phyloP scores from a whole-genome alignment of 2,329 filamentous ascomycete genomes.

The Daldinia sp. region DNA sequence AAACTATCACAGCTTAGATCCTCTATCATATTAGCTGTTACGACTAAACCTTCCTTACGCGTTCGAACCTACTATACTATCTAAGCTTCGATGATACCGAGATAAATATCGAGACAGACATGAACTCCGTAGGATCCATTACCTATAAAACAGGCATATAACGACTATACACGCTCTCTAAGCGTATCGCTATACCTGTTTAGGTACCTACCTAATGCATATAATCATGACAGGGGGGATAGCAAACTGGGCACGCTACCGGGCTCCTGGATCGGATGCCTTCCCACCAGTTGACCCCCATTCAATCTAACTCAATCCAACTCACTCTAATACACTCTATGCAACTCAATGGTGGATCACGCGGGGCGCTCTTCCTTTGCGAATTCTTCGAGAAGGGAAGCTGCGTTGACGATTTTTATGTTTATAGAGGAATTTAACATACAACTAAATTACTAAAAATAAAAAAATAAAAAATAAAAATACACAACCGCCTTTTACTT shows the following conservation, averaged over 20 bases:
- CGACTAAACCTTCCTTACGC: neutral
- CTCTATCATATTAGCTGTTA: neutral
- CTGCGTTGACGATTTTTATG: neutral
- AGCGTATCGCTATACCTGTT: neutral
- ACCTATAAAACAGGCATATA: neutral
- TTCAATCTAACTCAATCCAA: neutral
- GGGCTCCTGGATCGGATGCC: neutral
- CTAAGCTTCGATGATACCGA: neutral
- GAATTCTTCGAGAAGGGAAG: neutral
- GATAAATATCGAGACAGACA: neutral
- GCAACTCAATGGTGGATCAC: conserved; percentile 10
- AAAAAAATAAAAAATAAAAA: too few relatives aligned
- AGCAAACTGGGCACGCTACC: neutral
- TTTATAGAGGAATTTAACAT: neutral
- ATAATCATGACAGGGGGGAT: too few relatives aligned
- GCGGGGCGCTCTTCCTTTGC: conserved; percentile 17
- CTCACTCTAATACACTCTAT: too few relatives aligned
- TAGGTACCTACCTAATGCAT: too few relatives aligned
- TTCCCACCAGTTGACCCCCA: conserved; percentile 2
- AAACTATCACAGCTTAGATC: neutral
- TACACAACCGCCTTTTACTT: too few relatives aligned
- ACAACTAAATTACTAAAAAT: neutral
- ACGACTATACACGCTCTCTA: conserved; percentile 4
- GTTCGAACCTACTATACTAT: neutral
- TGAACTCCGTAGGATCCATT: neutral